These are phyloP conservation scores for Nakazawaea holstii DNA, from an alignment of 805 yeast species.

Conservation along the genomic window DNA sequence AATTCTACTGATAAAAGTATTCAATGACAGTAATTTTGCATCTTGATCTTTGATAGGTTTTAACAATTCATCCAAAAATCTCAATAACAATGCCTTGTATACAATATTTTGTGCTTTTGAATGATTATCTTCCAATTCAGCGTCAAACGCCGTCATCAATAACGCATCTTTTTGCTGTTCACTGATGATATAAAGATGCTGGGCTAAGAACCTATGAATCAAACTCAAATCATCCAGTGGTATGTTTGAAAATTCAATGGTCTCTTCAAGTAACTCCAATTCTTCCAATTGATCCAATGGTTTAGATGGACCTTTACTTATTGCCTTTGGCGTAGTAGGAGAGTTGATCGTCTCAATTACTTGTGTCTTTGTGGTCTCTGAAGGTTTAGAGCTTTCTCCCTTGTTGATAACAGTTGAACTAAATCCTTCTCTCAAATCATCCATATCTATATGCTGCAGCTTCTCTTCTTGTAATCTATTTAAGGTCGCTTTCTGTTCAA, in stretches of 20 bases:
- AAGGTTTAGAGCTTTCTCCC: conserved; percentile 15
- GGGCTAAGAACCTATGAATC: conserved; percentile 46
- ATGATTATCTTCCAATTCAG: conserved; percentile 59
- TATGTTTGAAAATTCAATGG: conserved; percentile 59
- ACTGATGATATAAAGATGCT: conserved; percentile 64
- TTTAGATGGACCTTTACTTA: conserved; percentile 22
- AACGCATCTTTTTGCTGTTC: conserved; percentile 89
- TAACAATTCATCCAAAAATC: conserved; percentile 40
- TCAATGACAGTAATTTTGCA: conserved; percentile 37
- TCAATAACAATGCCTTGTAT: conserved; percentile 74
- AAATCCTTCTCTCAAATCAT: conserved; percentile 89
- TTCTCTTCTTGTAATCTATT: conserved; percentile 67
- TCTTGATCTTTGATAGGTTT: conserved; percentile 16
- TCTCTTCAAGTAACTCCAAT: conserved; percentile 53
- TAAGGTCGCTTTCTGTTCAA: conserved; percentile 60
- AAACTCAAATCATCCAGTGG: conserved; percentile 39
- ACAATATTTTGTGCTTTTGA: conserved; percentile 57
- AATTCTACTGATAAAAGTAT: conserved; percentile 63
- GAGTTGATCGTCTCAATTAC: conserved; percentile 23
- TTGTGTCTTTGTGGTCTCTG: conserved; percentile 10
- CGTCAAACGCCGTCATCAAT: conserved; percentile 88
- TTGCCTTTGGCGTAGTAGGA: conserved; percentile 13
- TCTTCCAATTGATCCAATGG: conserved; percentile 37
- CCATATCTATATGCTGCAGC: conserved; percentile 73
- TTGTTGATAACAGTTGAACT: conserved; percentile 79